Conservation (phyloP, 1,284 basidiomycete genomes). For the Cutaneotrichosporon sp. region DNA sequence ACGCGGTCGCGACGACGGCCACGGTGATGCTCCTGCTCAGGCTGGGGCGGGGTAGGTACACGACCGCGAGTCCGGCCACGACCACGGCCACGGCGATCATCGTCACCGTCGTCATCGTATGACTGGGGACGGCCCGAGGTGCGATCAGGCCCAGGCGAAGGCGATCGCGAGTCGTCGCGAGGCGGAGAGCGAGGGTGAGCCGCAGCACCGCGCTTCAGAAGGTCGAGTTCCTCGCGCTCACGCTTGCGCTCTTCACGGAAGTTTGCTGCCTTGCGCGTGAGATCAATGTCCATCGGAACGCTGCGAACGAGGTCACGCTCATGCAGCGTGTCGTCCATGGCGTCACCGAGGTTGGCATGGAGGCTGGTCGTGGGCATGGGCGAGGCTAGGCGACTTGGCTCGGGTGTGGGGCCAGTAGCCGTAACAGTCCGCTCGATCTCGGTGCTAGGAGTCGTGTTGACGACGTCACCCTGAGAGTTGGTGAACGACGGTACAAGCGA, state of each 20-base stretch:
- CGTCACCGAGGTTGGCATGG: constrained; percentile 15
- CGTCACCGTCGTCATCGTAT: constrained; percentile 24
- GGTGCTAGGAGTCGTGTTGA: neutral
- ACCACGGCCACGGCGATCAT: constrained; percentile 11
- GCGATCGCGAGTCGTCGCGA: constrained; percentile 16
- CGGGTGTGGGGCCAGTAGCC: neutral
- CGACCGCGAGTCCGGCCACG: constrained; percentile 17
- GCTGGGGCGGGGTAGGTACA: constrained; percentile 2
- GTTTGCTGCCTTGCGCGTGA: constrained; percentile 29
- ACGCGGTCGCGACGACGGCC: constrained; percentile 25
- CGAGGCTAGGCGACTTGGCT: constrained; percentile 18
- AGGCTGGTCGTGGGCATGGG: constrained; percentile 28
- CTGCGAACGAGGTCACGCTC: constrained; percentile 40
- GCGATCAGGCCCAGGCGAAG: constrained; percentile 11
- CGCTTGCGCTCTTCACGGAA: constrained; percentile 28
- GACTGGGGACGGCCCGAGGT: constrained; percentile 9
- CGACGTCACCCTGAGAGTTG: neutral
- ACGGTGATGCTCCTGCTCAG: constrained; percentile 14
- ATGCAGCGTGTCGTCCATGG: neutral
- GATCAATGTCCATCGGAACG: constrained; percentile 48
- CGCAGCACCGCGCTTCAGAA: constrained; percentile 15
- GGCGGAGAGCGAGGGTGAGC: constrained; percentile 12
- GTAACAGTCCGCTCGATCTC: neutral
- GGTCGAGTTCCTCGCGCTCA: constrained; percentile 30
- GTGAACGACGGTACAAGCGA: constrained; percentile 9